Base-by-base conservation (phyloP, 805 yeast species). In the Hanseniaspora thailandica region DNA sequence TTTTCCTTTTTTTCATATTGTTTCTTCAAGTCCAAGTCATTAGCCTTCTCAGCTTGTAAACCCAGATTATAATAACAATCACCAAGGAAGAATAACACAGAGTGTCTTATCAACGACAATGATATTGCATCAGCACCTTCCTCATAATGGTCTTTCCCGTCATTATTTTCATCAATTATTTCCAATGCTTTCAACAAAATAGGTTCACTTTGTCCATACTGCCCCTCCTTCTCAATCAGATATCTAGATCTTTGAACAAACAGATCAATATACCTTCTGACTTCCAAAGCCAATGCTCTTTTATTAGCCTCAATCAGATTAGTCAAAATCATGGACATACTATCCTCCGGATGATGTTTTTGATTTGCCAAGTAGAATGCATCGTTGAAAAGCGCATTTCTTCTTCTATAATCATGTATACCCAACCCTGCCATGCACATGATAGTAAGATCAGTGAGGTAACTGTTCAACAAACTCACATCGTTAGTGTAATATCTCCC, bases 161-260 rank as follows among this genome's bases (percentile, higher is more conserved):
- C 57, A 3, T 66, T 62, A 28, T 23, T 36, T 17, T 31, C 45
- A 30, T 30, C 23, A 30, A n/a, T 23, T 7, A 45, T 22, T 13
- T 43, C 30, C 36, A 40, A 7, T 15, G 78, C 73, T 2, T 56
- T 49, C 10, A 64, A 62, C 69, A 84, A 77, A 4, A 73, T 55
- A 3, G 61, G 58, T 39, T 80, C 63, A 0, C 95, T 86, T 3
- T 60, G 61, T 1, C 60, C 62, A 0, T 89, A 82, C 1, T 71
- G 60, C 40, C 79, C 69, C 25, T 72, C 63, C 56, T 73, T 73
- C 61, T 90, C 97, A 53, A 65, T 61, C 54, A 69, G 65, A 6
- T 82, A 72, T 60, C 82, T 88, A 0, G 90, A 95, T n/a, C 76
- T 65, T 52, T 78, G 83, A 19, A 86, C 63, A 49, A 66, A 67